These are phyloP conservation scores for Naegleria fowleri DNA, from an alignment of 208 protist species.

Conservation along the genomic window DNA sequence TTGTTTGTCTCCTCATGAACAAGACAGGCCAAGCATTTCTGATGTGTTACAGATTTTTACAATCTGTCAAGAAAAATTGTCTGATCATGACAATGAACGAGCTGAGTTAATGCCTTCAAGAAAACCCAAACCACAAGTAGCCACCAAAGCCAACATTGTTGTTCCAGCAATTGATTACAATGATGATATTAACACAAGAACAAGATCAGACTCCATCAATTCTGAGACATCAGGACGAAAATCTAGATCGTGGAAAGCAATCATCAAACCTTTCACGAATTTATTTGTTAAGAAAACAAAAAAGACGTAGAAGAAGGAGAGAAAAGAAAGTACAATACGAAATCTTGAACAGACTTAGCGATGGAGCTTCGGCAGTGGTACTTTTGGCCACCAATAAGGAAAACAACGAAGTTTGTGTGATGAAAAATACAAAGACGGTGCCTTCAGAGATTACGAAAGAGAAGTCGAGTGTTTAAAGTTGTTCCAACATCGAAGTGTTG, in stretches of 20 bases:
- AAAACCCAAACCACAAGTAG: background rate
- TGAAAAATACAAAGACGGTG: background rate
- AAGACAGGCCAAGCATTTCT: background rate
- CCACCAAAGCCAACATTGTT: too few relatives aligned
- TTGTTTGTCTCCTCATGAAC: background rate
- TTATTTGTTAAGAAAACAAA: background rate
- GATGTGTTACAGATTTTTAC: background rate
- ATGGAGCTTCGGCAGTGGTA: background rate
- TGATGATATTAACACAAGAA: background rate
- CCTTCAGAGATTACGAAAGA: background rate
- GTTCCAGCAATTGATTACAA: background rate
- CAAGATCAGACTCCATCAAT: background rate
- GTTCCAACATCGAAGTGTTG: background rate
- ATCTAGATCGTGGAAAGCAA: background rate
- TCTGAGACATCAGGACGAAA: background rate
- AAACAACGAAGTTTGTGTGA: background rate
- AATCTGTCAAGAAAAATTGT: background rate
- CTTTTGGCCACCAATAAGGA: background rate
- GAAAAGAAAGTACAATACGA: background rate
- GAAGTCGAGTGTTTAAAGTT: background rate
- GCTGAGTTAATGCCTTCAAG: background rate
- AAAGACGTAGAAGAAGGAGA: background rate
- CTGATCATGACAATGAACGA: background rate
- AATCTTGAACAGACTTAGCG: background rate
- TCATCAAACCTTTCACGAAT: background rate